Conservation (phyloP, 306 rosid species). For the Gastrolobium villosum region DNA sequence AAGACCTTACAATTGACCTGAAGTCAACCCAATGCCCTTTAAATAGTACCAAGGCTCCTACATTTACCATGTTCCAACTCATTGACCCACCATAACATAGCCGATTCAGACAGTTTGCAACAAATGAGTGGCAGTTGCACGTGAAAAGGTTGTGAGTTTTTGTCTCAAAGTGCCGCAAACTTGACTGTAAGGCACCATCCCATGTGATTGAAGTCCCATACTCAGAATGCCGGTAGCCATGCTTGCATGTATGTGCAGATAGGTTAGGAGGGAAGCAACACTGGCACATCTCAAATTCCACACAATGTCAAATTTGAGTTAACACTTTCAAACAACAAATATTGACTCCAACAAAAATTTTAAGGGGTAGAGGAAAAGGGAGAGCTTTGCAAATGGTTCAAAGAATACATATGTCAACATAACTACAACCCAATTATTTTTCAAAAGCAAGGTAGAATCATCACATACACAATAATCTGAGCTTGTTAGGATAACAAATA, state of each 20-base stretch:
- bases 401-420: background rate
- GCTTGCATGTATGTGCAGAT: slow-evolving; percentile 77
- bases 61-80: slow-evolving; percentile 91
- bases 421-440: slow-evolving; percentile 24
- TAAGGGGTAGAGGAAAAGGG: slow-evolving; percentile 14
- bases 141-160: slow-evolving; percentile 89
- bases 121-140: slow-evolving; percentile 86
- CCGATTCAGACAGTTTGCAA: slow-evolving; percentile 83
- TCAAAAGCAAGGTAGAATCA: slow-evolving; percentile 25
- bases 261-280: slow-evolving; percentile 86
- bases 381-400: slow-evolving; percentile 16
- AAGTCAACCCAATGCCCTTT: slow-evolving; percentile 89
- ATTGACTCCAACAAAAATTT: background rate
- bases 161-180: slow-evolving; percentile 65
- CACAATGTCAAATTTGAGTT: slow-evolving; percentile 40
- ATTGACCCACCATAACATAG: slow-evolving; percentile 77
- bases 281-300: slow-evolving; percentile 60
- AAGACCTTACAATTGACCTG: slow-evolving; percentile 75
- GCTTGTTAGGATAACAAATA: background rate
- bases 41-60: slow-evolving; percentile 72
- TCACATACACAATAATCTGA: background rate
- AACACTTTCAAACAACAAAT: slow-evolving; percentile 19
- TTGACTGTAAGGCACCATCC: slow-evolving; percentile 84
- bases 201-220: slow-evolving; percentile 82
- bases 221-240: slow-evolving; percentile 73